Base-by-base conservation (phyloP, 2,329 filamentous ascomycete genomes). In the Dendrostoma leiphaemia region DNA sequence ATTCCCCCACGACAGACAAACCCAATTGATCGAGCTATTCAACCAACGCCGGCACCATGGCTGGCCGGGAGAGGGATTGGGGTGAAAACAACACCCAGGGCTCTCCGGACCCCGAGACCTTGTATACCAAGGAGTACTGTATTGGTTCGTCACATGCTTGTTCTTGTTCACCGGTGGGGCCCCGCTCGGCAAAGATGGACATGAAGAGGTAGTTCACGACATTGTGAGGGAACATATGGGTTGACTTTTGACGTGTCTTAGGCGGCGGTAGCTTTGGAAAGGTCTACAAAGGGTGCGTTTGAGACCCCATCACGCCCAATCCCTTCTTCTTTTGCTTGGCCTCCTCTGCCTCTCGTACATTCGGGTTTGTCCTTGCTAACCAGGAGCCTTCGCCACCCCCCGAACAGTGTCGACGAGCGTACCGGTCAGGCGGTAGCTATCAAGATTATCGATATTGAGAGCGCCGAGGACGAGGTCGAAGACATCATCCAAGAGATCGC, bases 401-500 rank as follows among this genome's bases (percentile, higher is more conserved):
- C 15, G 2, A 31, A 17, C 63, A 94, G 89, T 56, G 90, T 97
- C 61, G 93, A 97, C 75, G 96, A 94, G 68, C 85, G 90, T 48
- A 96, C 89, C 17, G 94, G 94, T 34, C 89, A 96, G 67, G 88
- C 93, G 12, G 94, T 99, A 48, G 94, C 94, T 26, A 99, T 99
- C 78, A 99, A 99, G 74, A 82, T 99, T 65, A 97, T 99, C 70
- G 94, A 99, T 67, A 94, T 99, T 62, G 94, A 99, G 74, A 97
- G 94, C 75, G 94, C 94, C 66, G 94, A 99, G 74, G 94, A 99
- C 71, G 94, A 99, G 74, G 93, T 99, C 63, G 94, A 97, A 76
- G 94, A 99, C 74, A 99, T 99, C 65, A 97, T 97, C 70, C 91
- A 96, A 70, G 94, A 99, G 74, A 97, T 99, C 63, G 91, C 93